Percentiles rank a stretch among this genome's conserved stretches.
These are phyloP conservation scores for Cordyceps farinosa DNA, from an alignment of 2,329 filamentous ascomycete species.

Conservation along the genomic window DNA sequence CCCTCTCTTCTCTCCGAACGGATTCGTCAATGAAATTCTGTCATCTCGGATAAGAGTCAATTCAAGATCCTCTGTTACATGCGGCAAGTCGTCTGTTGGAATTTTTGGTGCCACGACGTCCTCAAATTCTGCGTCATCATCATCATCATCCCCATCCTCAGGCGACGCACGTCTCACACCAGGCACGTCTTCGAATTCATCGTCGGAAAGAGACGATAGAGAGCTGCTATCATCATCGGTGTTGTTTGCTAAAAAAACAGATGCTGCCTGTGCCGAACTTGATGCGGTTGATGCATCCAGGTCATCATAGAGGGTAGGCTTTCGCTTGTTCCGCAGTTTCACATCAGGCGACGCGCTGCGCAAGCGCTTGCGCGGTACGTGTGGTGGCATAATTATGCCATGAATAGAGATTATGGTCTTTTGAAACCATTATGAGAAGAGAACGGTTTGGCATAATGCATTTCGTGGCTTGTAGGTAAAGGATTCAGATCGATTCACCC, in stretches of 20 bases:
- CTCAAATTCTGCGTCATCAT: conserved; percentile 56
- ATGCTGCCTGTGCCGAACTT: conserved; percentile 40
- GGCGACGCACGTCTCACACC: conserved; percentile 54
- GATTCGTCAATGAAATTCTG: conserved; percentile 57
- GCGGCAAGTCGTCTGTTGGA: conserved; percentile 35
- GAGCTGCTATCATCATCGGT: conserved; percentile 46
- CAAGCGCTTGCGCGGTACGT: conserved; percentile 63
- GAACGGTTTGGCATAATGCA: neutral
- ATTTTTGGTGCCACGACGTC: conserved; percentile 47
- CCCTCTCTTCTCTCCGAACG: conserved; percentile 70
- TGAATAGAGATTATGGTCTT: neutral
- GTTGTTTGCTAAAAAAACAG: conserved; percentile 41
- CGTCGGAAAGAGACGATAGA: conserved; percentile 53
- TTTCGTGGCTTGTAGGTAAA: neutral
- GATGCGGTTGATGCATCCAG: conserved; percentile 50
- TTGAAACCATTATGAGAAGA: conserved; percentile 1
- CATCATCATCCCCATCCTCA: conserved; percentile 33
- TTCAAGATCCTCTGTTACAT: conserved; percentile 64
- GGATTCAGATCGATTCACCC: neutral
- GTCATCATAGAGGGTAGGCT: conserved; percentile 58
- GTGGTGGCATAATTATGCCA: conserved; percentile 57
- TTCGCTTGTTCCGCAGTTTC: conserved; percentile 37
- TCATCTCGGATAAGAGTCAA: conserved; percentile 63
- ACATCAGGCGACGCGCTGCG: conserved; percentile 36
- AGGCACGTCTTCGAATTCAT: conserved; percentile 59